A percentile compares a stretch with the other conserved stretches of the same genome.
Evolutionary conservation across 2,329 filamentous ascomycete species (phyloP).

Genomic region (Fusarium austroafricanum): DNA sequence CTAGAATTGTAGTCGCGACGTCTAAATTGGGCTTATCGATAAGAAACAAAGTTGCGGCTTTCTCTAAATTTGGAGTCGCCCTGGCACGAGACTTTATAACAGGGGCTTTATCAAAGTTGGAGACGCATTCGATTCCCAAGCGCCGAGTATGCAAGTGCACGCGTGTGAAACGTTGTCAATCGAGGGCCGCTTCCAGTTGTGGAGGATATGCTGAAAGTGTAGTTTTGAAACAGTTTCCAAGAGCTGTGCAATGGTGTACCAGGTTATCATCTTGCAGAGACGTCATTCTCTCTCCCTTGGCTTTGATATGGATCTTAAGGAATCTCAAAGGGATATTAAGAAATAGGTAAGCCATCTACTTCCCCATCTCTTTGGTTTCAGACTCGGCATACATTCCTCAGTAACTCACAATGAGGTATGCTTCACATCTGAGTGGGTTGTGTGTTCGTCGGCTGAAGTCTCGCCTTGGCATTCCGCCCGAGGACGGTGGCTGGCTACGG

Average conservation of each 20-base stretch:
- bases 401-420: constrained; percentile 1
- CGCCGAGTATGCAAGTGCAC: constrained; percentile 24
- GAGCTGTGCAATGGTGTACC: not conserved
- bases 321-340: not conserved
- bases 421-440: not conserved
- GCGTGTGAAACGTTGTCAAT: constrained; percentile 20
- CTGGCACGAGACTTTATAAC: constrained; percentile 6
- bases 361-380: not conserved
- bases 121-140: constrained; percentile 16
- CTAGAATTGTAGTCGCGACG: constrained; percentile 24
- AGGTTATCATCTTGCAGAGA: constrained; percentile 7
- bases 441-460: constrained; percentile 3
- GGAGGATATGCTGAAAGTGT: constrained; percentile 1
- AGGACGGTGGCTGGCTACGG: constrained; percentile 12
- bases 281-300: constrained; percentile 8
- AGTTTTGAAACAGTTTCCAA: constrained; percentile 2
- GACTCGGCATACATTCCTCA: not conserved
- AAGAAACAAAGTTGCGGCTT: constrained; percentile 29
- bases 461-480: constrained; percentile 27
- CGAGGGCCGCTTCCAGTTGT: not conserved
- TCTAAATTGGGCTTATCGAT: constrained; percentile 38
- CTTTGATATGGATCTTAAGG: not conserved
- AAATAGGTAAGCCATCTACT: not conserved
- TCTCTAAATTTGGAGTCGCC: constrained; percentile 3
- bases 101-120: constrained; percentile 19